A percentile compares a stretch with the other conserved stretches of the same genome.
phyloP scores from a whole-genome alignment of 108 stramenopile genomes.

The Cyclotella kingstonii region DNA sequence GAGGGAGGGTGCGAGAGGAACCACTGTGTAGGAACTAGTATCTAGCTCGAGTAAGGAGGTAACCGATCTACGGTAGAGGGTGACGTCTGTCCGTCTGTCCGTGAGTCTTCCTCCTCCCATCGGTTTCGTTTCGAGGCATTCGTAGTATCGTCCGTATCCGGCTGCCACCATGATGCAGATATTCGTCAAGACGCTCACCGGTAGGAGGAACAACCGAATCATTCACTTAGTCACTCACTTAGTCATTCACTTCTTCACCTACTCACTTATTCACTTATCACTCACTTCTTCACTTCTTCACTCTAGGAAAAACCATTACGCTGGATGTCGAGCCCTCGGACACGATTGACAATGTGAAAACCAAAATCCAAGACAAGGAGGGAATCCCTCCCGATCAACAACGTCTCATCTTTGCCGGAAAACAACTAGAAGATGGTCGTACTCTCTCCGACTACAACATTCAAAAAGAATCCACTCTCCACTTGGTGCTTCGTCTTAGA shows the following conservation, averaged over 20 bases:
- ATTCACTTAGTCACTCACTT: too few species aligned
- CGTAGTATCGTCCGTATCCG: neutral
- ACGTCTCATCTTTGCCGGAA: slow-evolving; percentile 96
- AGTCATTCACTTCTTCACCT: neutral
- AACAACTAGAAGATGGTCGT: slow-evolving; percentile 96
- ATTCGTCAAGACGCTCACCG: slow-evolving; percentile 95
- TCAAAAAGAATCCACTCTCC: slow-evolving; percentile 96
- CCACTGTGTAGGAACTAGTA: too few species aligned
- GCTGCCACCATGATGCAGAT: slow-evolving; percentile 73
- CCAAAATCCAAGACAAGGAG: slow-evolving; percentile 96
- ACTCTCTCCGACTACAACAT: slow-evolving; percentile 97
- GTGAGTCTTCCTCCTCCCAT: too few species aligned
- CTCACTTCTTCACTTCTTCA: neutral
- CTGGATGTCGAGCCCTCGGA: slow-evolving; percentile 97
- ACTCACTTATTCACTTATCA: neutral
- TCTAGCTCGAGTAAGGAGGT: too few species aligned
- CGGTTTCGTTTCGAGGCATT: neutral
- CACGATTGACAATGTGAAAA: slow-evolving; percentile 95
- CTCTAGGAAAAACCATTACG: slow-evolving; percentile 78
- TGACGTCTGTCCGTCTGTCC: too few species aligned
- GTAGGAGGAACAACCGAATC: too few species aligned
- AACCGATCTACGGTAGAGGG: too few species aligned
- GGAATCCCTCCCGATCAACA: slow-evolving; percentile 97
- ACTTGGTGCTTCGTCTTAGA: slow-evolving; percentile 89
- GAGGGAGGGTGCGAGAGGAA: neutral